Evolutionary conservation across 2,329 filamentous ascomycete species (phyloP).

Genomic region (Diaporthe nobilis): DNA sequence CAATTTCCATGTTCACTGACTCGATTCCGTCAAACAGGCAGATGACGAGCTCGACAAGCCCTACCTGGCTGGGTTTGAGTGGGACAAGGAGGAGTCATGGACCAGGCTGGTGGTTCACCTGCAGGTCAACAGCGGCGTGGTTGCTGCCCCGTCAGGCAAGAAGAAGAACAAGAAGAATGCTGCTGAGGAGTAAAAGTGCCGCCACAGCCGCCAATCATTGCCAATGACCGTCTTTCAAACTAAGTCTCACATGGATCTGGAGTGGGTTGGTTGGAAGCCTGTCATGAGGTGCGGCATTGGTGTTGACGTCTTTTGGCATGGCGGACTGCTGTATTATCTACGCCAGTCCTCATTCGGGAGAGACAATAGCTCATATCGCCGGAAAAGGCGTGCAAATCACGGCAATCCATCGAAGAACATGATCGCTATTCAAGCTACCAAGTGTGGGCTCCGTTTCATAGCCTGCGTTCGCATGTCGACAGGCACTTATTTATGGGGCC

Average conservation of each 20-base stretch:
- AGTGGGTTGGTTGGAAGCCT: not conserved
- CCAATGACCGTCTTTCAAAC: constrained; percentile 45
- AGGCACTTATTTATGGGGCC: too few relatives aligned
- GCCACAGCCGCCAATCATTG: constrained; percentile 51
- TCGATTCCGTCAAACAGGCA: constrained; percentile 65
- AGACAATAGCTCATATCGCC: not conserved
- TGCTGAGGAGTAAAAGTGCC: constrained; percentile 57
- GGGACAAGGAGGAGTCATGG: constrained; percentile 94
- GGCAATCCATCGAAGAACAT: not conserved
- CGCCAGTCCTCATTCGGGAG: not conserved
- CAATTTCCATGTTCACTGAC: constrained; percentile 36
- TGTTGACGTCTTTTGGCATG: constrained; percentile 1
- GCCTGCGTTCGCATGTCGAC: not conserved
- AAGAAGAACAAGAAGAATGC: constrained; percentile 60
- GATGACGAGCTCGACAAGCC: constrained; percentile 92
- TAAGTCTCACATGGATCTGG: not conserved
- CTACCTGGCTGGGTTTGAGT: constrained; percentile 94
- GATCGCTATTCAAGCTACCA: not conserved
- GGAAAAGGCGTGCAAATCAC: not conserved
- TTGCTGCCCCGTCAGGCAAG: constrained; percentile 64
- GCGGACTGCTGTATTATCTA: not conserved
- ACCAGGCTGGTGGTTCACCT: constrained; percentile 90
- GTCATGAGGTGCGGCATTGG: not conserved
- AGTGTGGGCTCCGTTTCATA: too few relatives aligned
- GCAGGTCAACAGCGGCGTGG: constrained; percentile 71